phyloP scores from a whole-genome alignment of 352 stramenopile species.

The Phytophthora parvispora region DNA sequence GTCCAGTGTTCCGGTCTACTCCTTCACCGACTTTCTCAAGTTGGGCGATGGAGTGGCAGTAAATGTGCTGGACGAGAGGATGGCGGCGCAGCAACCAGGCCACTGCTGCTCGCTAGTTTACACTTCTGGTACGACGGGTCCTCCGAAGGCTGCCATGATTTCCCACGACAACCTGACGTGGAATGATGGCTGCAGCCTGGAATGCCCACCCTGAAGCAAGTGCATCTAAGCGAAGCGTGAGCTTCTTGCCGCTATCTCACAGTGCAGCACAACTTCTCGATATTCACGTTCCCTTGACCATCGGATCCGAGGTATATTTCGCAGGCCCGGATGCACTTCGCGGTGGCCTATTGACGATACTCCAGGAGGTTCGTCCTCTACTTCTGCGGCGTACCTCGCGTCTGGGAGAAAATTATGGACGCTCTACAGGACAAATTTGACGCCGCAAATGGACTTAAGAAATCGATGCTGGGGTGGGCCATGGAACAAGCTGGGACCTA shows the following conservation, averaged over 20 bases:
- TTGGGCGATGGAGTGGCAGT: slow-evolving; percentile 50
- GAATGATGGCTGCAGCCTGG: slow-evolving; percentile 63
- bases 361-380: slow-evolving; percentile 73
- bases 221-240: slow-evolving; percentile 74
- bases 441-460: slow-evolving; percentile 75
- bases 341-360: slow-evolving; percentile 64
- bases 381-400: slow-evolving; percentile 89
- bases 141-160: slow-evolving; percentile 81
- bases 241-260: slow-evolving; percentile 88
- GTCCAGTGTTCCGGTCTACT: slow-evolving; percentile 62
- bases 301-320: slow-evolving; percentile 82
- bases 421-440: slow-evolving; percentile 65
- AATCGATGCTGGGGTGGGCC: slow-evolving; percentile 86
- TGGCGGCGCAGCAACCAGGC: slow-evolving; percentile 55
- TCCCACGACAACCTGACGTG: slow-evolving; percentile 84
- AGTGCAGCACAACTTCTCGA: slow-evolving; percentile 85
- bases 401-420: slow-evolving; percentile 92
- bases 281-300: slow-evolving; percentile 74
- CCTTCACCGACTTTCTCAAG: slow-evolving; percentile 68
- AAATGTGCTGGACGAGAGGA: slow-evolving; percentile 47
- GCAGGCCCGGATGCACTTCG: slow-evolving; percentile 79
- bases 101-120: slow-evolving; percentile 92
- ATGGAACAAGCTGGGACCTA: slow-evolving; percentile 77
- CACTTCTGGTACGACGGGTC: slow-evolving; percentile 87
- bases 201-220: slow-evolving; percentile 55